Evolutionary conservation across 73 alveolate genomes (phyloP).

Genomic region (Effrenium voratum): DNA sequence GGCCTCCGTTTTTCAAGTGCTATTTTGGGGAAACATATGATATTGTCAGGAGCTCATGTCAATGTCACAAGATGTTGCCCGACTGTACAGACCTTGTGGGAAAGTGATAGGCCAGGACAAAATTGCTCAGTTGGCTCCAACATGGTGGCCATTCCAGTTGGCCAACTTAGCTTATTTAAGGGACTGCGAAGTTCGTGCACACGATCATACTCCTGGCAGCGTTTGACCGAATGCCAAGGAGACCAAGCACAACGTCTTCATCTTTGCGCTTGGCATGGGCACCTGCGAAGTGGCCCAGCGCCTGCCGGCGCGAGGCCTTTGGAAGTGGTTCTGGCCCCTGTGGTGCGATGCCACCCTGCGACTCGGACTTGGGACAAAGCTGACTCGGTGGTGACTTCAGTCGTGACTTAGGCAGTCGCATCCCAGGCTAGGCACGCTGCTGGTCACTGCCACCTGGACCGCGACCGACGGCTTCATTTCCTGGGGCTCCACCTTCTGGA

Average conservation of each 20-base stretch:
- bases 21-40: too few species aligned
- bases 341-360: conserved; percentile 67
- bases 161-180: too few species aligned
- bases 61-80: too few species aligned
- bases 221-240: too few species aligned
- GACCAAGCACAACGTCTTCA: conserved; percentile 76
- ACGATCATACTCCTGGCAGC: too few species aligned
- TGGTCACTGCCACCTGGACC: conserved; percentile 39
- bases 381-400: background rate
- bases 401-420: background rate
- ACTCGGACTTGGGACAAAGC: background rate
- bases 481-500: conserved; percentile 81
- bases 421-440: conserved; percentile 27
- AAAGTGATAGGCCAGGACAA: too few species aligned
- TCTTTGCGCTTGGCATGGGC: conserved; percentile 65
- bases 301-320: conserved; percentile 6
- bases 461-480: background rate
- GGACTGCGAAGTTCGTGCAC: too few species aligned
- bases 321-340: conserved; percentile 66
- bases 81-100: too few species aligned
- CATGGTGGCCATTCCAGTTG: too few species aligned
- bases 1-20: too few species aligned
- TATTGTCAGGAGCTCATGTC: too few species aligned
- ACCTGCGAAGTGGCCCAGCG: conserved; percentile 34
- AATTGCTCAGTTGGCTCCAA: too few species aligned